phyloP scores from a whole-genome alignment of 306 rosid species.

The Bauhinia variegata region DNA sequence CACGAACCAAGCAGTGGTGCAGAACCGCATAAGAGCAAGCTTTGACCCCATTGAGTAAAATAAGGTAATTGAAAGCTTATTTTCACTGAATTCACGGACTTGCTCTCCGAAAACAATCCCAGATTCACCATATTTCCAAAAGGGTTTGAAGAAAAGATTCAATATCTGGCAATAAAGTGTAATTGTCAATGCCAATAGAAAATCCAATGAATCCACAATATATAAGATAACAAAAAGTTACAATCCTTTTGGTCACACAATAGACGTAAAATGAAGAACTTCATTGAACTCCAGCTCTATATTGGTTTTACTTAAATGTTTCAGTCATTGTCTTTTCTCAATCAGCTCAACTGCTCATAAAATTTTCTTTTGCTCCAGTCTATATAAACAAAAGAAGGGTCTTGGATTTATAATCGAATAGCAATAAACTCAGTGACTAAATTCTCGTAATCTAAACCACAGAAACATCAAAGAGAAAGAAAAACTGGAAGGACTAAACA shows the following conservation, averaged over 20 bases:
- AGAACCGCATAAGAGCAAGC: slow-evolving; percentile 84
- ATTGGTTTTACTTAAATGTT: slow-evolving; percentile 11
- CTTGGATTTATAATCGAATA: slow-evolving; percentile 19
- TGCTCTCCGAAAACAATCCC: slow-evolving; percentile 58
- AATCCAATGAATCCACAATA: slow-evolving; percentile 27
- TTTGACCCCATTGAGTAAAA: slow-evolving; percentile 87
- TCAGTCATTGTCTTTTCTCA: slow-evolving; percentile 12
- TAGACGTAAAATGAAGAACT: slow-evolving; percentile 18
- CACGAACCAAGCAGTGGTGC: slow-evolving; percentile 80
- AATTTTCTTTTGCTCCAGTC: neutral
- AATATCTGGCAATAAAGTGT: slow-evolving; percentile 28
- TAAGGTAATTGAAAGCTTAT: slow-evolving; percentile 84
- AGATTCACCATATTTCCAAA: slow-evolving; percentile 62
- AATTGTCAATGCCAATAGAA: slow-evolving; percentile 29
- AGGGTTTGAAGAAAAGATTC: slow-evolving; percentile 36
- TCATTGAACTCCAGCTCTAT: slow-evolving; percentile 13
- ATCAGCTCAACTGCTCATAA: slow-evolving; percentile 2
- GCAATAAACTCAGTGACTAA: slow-evolving; percentile 23
- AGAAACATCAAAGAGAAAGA: slow-evolving; percentile 19
- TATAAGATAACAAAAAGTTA: slow-evolving; percentile 6
- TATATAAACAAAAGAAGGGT: slow-evolving; percentile 1
- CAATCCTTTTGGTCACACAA: slow-evolving; percentile 15
- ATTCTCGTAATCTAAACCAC: slow-evolving; percentile 9
- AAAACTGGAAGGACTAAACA: neutral
- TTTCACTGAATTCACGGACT: slow-evolving; percentile 59